A percentile compares a stretch with the other conserved stretches of the same genome.
Evolutionary conservation across 345 rosid genomes (phyloP).

Genomic region (Gossypium longicalyx): DNA sequence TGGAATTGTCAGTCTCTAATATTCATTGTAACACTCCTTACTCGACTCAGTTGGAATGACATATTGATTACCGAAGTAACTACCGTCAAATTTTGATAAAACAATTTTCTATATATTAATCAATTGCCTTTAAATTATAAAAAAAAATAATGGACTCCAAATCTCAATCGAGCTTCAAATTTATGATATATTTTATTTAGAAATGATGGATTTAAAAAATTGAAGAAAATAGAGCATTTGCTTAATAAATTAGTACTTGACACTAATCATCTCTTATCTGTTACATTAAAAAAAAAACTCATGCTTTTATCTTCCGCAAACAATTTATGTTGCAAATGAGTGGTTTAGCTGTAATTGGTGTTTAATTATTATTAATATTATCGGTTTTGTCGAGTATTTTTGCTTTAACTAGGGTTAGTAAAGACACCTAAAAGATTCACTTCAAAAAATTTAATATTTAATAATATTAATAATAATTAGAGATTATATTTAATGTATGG

Average conservation of each 20-base stretch:
- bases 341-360: background rate
- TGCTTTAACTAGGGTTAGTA: background rate
- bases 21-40: rapidly evolving
- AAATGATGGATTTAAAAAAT: no score
- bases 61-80: rapidly evolving
- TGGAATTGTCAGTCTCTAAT: no score
- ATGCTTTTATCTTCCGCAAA: background rate
- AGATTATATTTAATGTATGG: no score
- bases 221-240: no score
- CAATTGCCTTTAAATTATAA: no score
- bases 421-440: background rate
- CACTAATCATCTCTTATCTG: no score
- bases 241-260: no score
- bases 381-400: background rate
- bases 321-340: background rate
- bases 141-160: no score
- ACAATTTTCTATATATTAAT: no score
- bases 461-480: background rate
- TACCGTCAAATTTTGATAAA: no score
- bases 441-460: background rate
- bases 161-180: no score
- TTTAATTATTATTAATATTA: background rate
- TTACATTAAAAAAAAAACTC: background rate
- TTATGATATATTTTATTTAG: no score
- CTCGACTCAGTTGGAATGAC: rapidly evolving